A percentile compares a stretch with the other conserved stretches of the same genome.
Conservation (phyloP, 2,329 filamentous ascomycete genomes). For the Cercospora zeae-maydis region DNA sequence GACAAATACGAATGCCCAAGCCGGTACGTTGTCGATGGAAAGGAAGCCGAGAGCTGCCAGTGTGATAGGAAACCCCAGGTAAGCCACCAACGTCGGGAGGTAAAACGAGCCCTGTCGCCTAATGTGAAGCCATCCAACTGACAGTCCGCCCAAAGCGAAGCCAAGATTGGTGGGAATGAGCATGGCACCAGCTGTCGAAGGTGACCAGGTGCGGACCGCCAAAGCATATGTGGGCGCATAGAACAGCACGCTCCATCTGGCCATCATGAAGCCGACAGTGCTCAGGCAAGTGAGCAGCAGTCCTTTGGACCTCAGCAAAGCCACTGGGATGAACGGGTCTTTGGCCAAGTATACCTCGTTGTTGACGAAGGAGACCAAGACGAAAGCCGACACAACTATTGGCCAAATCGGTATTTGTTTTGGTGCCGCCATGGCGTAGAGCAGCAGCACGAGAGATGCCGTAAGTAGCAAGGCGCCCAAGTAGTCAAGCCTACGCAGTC, state of each 20-base stretch:
- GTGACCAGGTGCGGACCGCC: slow-evolving; percentile 66
- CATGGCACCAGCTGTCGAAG: slow-evolving; percentile 68
- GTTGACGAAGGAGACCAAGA: slow-evolving; percentile 56
- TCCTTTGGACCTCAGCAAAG: slow-evolving; percentile 65
- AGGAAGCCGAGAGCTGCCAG: slow-evolving; percentile 56
- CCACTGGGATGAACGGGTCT: slow-evolving; percentile 72
- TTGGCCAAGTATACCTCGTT: slow-evolving; percentile 61
- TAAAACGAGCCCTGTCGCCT: slow-evolving; percentile 71
- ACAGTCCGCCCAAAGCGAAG: slow-evolving; percentile 69
- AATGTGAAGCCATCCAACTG: slow-evolving; percentile 74
- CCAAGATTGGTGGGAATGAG: slow-evolving; percentile 78
- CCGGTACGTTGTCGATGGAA: slow-evolving; percentile 52
- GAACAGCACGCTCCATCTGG: slow-evolving; percentile 76
- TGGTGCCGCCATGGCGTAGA: slow-evolving; percentile 65
- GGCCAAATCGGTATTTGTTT: slow-evolving; percentile 57
- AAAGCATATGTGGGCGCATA: slow-evolving; percentile 78
- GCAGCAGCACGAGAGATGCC: slow-evolving; percentile 64
- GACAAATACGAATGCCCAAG: slow-evolving; percentile 54
- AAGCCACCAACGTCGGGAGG: slow-evolving; percentile 47
- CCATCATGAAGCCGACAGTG: slow-evolving; percentile 74
- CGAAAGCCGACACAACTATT: slow-evolving; percentile 57
- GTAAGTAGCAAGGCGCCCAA: slow-evolving; percentile 64
- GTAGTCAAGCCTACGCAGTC: slow-evolving; percentile 67
- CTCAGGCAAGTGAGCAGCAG: slow-evolving; percentile 70
- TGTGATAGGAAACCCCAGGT: slow-evolving; percentile 59